Conservation (phyloP, 352 stramenopile species). For the Elongisporangium prolatum region DNA sequence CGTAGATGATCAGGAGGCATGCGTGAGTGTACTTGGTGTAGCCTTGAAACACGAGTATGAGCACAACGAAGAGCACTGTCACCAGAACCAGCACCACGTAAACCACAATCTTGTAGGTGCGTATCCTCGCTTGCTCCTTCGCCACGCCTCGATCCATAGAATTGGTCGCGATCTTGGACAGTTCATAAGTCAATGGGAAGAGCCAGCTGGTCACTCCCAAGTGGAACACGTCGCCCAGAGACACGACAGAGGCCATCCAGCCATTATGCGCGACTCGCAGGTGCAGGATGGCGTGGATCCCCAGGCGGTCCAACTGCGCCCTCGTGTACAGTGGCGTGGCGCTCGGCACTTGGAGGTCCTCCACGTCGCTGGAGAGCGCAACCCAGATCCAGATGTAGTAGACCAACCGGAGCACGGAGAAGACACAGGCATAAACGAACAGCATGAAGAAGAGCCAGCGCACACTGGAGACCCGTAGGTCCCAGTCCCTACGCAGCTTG, state of each 20-base stretch:
- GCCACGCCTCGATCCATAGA: conserved; percentile 54
- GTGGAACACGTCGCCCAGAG: conserved; percentile 43
- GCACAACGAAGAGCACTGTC: neutral
- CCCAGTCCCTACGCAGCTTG: conserved; percentile 29
- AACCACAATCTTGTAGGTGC: conserved; percentile 17
- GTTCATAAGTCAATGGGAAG: conserved; percentile 48
- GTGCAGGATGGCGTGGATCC: conserved; percentile 35
- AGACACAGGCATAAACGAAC: conserved; percentile 18
- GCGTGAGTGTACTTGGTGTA: conserved; percentile 35
- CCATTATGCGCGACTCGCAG: conserved; percentile 17
- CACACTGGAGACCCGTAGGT: conserved; percentile 21
- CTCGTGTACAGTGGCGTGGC: conserved; percentile 13
- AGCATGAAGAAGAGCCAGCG: conserved; percentile 22
- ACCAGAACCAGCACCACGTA: neutral
- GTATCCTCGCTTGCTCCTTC: conserved; percentile 38
- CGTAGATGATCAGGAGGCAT: conserved; percentile 34
- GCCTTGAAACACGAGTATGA: neutral
- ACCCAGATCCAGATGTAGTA: conserved; percentile 6
- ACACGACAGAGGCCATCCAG: conserved; percentile 28
- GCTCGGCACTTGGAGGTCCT: neutral
- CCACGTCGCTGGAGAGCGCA: neutral
- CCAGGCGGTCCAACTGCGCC: conserved; percentile 42
- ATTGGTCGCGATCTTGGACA: conserved; percentile 48
- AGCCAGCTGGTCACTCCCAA: conserved; percentile 45
- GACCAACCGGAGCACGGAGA: neutral